Evolutionary conservation across 768 basidiomycete genomes (phyloP).

Genomic region (Tylopilus sp.): DNA sequence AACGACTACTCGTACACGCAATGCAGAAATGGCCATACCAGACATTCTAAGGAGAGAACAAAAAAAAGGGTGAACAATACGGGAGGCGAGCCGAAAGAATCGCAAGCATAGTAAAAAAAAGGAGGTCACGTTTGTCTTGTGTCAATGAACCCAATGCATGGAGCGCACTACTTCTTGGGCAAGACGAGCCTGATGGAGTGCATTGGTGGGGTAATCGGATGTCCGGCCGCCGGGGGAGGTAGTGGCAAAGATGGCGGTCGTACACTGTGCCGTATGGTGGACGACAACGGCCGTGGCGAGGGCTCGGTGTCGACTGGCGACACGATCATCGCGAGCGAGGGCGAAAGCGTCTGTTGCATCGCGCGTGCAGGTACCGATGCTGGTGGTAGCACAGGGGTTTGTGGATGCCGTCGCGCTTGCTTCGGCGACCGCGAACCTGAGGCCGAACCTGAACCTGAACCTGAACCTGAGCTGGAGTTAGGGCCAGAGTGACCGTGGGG

Average conservation of each 20-base stretch:
- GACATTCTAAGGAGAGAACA: too few relatives aligned
- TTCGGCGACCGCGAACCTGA: slow-evolving; percentile 31
- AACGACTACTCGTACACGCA: slow-evolving; percentile 14
- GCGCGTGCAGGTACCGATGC: slow-evolving; percentile 26
- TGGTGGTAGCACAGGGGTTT: slow-evolving; percentile 30
- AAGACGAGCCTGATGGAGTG: slow-evolving; percentile 31
- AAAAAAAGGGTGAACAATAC: neutral
- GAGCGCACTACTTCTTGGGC: slow-evolving; percentile 28
- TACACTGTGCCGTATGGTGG: slow-evolving; percentile 23
- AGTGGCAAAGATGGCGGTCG: slow-evolving; percentile 12
- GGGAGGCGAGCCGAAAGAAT: too few relatives aligned
- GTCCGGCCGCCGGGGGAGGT: slow-evolving; percentile 8
- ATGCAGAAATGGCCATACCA: neutral
- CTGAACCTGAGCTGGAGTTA: slow-evolving; percentile 13
- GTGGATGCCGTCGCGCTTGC: slow-evolving; percentile 32
- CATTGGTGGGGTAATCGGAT: slow-evolving; percentile 28
- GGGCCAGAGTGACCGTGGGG: slow-evolving; percentile 9
- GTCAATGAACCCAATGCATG: neutral
- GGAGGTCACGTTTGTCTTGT: neutral
- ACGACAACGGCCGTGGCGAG: slow-evolving; percentile 29
- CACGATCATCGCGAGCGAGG: slow-evolving; percentile 35
- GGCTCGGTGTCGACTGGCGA: slow-evolving; percentile 33
- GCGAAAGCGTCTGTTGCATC: slow-evolving; percentile 34
- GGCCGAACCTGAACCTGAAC: slow-evolving; percentile 1
- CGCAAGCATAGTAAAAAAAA: neutral